phyloP scores from a whole-genome alignment of 192 early-diverging fungal genomes.

The Coemansia sp. region DNA sequence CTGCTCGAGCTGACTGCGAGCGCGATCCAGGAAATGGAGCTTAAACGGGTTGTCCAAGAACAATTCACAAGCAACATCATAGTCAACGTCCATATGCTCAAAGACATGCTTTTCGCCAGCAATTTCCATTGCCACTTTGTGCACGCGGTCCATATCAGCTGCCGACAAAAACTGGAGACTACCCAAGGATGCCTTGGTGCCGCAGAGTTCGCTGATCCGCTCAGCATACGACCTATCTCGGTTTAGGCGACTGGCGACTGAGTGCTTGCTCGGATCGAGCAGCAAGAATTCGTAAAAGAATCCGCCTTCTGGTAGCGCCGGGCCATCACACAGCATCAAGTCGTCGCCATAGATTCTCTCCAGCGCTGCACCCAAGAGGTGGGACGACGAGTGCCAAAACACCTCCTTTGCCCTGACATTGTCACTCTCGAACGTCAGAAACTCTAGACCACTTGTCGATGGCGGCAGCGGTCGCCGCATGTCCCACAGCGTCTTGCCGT shows the following conservation, averaged over 20 bases:
- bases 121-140: constrained; percentile 57
- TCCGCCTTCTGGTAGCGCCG: constrained; percentile 67
- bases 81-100: constrained; percentile 65
- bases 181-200: neutral
- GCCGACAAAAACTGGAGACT: constrained; percentile 53
- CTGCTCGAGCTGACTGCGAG: neutral
- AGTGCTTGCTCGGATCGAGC: constrained; percentile 25
- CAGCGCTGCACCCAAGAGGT: constrained; percentile 73
- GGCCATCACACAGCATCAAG: constrained; percentile 69
- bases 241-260: constrained; percentile 13
- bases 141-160: constrained; percentile 59
- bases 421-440: constrained; percentile 52
- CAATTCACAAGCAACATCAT: constrained; percentile 61
- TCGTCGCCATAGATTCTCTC: constrained; percentile 70
- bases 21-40: constrained; percentile 61
- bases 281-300: constrained; percentile 82
- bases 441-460: constrained; percentile 28
- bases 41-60: constrained; percentile 79
- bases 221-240: constrained; percentile 16
- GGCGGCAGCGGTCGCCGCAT: constrained; percentile 57
- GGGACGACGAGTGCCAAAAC: constrained; percentile 72
- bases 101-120: constrained; percentile 60
- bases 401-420: constrained; percentile 46
- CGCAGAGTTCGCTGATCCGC: constrained; percentile 32
- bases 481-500: constrained; percentile 55